These are phyloP conservation scores for Cladorrhinum sp. DNA, from an alignment of 2,329 filamentous ascomycete species.

Conservation along the genomic window DNA sequence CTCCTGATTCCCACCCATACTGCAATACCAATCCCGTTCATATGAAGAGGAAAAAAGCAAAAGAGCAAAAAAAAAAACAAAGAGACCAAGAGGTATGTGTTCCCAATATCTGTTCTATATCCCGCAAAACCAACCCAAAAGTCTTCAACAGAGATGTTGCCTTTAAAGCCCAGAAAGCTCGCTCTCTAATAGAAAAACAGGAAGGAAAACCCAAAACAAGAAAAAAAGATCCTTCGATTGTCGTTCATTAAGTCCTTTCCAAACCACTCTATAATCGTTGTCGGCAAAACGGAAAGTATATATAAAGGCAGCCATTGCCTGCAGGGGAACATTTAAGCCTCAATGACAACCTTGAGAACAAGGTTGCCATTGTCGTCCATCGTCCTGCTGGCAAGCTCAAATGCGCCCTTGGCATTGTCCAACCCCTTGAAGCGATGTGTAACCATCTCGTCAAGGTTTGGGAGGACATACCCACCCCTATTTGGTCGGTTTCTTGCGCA, in stretches of 20 bases:
- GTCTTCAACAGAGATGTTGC: neutral
- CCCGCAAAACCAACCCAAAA: neutral
- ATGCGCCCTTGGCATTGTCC: constrained; percentile 58
- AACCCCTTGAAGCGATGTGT: constrained; percentile 69
- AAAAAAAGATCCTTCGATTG: neutral
- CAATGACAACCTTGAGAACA: constrained; percentile 69
- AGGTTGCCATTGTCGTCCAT: constrained; percentile 65
- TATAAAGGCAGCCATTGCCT: neutral
- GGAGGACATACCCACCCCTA: constrained; percentile 46
- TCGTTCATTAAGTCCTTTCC: neutral
- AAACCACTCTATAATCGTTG: constrained; percentile 3
- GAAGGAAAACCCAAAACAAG: neutral
- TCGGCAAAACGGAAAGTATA: neutral
- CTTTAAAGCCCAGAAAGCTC: neutral
- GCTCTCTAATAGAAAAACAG: neutral
- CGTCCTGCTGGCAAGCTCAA: constrained; percentile 67
- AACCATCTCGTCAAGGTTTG: constrained; percentile 67
- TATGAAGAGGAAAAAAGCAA: too few species aligned
- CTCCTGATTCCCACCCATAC: neutral
- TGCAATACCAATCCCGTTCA: neutral
- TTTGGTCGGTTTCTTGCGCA: constrained; percentile 42
- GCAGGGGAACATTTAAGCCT: constrained; percentile 39
- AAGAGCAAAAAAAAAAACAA: neutral
- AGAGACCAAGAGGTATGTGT: neutral
- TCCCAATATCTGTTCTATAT: constrained; percentile 1